Conservation (phyloP, 2,329 filamentous ascomycete species). For the Apiospora malaysiana region DNA sequence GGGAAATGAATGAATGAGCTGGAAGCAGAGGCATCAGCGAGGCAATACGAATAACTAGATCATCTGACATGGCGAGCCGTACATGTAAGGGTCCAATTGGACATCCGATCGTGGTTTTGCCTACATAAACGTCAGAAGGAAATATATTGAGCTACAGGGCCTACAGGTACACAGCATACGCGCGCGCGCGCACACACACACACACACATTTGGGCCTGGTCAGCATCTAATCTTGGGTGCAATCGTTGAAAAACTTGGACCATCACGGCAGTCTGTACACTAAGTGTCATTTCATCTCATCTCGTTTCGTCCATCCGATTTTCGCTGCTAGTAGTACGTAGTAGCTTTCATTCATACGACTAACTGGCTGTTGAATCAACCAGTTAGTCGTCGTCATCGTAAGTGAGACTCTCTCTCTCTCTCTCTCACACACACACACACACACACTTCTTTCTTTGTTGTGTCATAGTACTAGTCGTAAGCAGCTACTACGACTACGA, state of each 20-base stretch:
- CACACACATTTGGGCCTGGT: neutral
- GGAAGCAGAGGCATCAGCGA: neutral
- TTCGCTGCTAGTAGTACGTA: neutral
- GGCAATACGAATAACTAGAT: neutral
- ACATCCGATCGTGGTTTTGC: neutral
- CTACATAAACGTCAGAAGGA: constrained; percentile 5
- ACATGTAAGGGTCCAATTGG: neutral
- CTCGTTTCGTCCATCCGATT: constrained; percentile 3
- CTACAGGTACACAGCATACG: neutral
- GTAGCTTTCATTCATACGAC: neutral
- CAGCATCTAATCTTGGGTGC: constrained; percentile 11
- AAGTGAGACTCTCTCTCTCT: constrained; percentile 15
- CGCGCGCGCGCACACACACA: neutral
- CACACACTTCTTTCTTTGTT: neutral
- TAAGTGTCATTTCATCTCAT: constrained; percentile 1
- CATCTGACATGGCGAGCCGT: neutral
- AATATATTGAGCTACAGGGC: neutral
- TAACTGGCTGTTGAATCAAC: neutral
- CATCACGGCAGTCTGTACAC: neutral
- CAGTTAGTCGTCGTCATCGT: neutral
- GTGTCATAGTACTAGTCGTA: neutral
- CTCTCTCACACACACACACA: too few relatives aligned
- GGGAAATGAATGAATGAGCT: neutral
- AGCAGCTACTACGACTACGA: too few relatives aligned
- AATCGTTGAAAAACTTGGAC: neutral